Evolutionary conservation across 192 early-diverging fungal species (phyloP), one percentile per base, ranked within the genome.

Genomic region (Coemansia sp.): DNA sequence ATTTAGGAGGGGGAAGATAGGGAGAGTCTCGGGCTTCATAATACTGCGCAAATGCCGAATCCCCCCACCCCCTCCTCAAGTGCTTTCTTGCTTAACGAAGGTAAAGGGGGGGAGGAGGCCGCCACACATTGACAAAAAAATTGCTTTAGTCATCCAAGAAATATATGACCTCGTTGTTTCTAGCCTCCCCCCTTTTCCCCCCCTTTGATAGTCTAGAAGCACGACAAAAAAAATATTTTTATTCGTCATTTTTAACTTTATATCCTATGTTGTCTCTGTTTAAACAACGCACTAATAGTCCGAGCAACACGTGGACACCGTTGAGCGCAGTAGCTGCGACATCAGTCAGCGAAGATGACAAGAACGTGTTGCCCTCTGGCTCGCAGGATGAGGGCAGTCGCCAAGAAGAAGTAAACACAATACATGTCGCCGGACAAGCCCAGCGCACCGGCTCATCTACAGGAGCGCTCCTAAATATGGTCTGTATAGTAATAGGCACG

Each of bases 401-500:
- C 46, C 21, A 58, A 43, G 62, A 62, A 64, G 62, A 62, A 64
- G 23, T 35, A 58, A 42, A 14, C 60, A 55, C 43, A 53, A 32
- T 28, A 23, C 35, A 49, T 9, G 53, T 39, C 10, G 43, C 59
- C n/a, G 78, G 71, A 17, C 75, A 76, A 37, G 23, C 62, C 7
- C 38, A 71, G 58, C 73, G 82, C 44, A 79, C 78, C 38, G 88
- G 86, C 6, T 87, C 86, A 35, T 80, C 77, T 33, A 69, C 85
- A 33, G 71, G 81, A 17, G 89, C 86, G 32, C 88, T 85, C 44
- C 77, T 87, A 19, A 88, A 87, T 62, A 75, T 90, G 11, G 80
- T 88, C 8, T 93, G 92, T 62, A 88, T 90, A 6, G 86, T 93
- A 4, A 87, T 90, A 26, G 92, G 92, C 40, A 89, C 89, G 1